Evolutionary conservation across 352 stramenopile genomes (phyloP).

Genomic region (Phytophthora sp.): DNA sequence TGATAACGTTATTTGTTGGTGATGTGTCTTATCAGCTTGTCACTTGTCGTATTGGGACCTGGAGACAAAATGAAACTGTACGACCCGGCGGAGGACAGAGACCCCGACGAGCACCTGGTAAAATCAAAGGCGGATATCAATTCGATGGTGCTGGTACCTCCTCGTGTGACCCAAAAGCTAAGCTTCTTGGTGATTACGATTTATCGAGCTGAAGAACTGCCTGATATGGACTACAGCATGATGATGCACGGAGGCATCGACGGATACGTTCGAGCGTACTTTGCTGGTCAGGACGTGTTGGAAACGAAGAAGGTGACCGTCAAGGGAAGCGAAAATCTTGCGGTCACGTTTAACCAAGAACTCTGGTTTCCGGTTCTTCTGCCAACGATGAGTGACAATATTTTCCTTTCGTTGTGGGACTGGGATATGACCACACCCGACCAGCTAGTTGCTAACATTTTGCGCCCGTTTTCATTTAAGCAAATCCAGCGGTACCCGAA

Average conservation of each 20-base stretch:
- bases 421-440: constrained; percentile 72
- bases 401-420: constrained; percentile 89
- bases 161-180: constrained; percentile 69
- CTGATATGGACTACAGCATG: constrained; percentile 85
- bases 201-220: constrained; percentile 77
- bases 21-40: constrained; percentile 64
- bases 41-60: constrained; percentile 85
- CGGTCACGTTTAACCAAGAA: constrained; percentile 72
- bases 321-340: constrained; percentile 59
- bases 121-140: constrained; percentile 71
- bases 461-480: constrained; percentile 75
- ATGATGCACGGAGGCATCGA: constrained; percentile 77
- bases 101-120: constrained; percentile 43
- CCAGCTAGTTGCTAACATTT: constrained; percentile 68
- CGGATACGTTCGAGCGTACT: constrained; percentile 80
- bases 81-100: constrained; percentile 47
- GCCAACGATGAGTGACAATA: constrained; percentile 82
- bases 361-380: constrained; percentile 88
- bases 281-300: constrained; percentile 70
- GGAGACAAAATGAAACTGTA: constrained; percentile 81
- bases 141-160: constrained; percentile 84
- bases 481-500: constrained; percentile 66
- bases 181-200: constrained; percentile 84
- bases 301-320: constrained; percentile 75
- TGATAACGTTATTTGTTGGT: constrained; percentile 4